Conservation (phyloP, 148 eudicot species). For the Nepenthes mirabilis region DNA sequence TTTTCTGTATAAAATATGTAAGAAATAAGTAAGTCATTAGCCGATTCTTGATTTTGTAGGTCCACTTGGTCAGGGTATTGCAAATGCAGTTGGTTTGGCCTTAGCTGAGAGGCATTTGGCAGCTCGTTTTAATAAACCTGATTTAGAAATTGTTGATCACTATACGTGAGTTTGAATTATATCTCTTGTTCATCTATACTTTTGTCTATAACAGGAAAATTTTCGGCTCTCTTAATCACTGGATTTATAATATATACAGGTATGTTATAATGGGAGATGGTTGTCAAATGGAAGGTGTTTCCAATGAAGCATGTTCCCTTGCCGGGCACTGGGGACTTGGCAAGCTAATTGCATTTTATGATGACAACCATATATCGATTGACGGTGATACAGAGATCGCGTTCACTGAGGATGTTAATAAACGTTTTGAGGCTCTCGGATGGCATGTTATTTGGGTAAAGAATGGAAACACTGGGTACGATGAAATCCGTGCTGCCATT, state of each 20-base stretch:
- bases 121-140: too few species aligned
- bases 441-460: neutral
- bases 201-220: neutral
- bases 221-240: too few species aligned
- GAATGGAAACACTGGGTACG: slow-evolving; percentile 14
- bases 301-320: slow-evolving; percentile 10
- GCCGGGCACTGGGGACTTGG: slow-evolving; percentile 8
- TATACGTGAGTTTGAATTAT: neutral
- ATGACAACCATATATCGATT: neutral
- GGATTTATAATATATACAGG: neutral
- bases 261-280: slow-evolving; percentile 12
- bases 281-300: slow-evolving; percentile 16
- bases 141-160: too few species aligned
- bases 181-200: too few species aligned
- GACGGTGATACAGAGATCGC: slow-evolving; percentile 9
- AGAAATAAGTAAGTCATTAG: neutral
- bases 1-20: neutral
- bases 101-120: too few species aligned
- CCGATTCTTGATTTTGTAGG: neutral
- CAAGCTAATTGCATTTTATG: too few species aligned
- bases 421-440: slow-evolving; percentile 15
- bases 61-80: too few species aligned
- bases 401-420: slow-evolving; percentile 8
- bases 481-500: slow-evolving; percentile 66
- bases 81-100: too few species aligned